A percentile compares a stretch with the other conserved stretches of the same genome.
Conservation (phyloP, 2,329 filamentous ascomycete species). For the Penicillium hordei region DNA sequence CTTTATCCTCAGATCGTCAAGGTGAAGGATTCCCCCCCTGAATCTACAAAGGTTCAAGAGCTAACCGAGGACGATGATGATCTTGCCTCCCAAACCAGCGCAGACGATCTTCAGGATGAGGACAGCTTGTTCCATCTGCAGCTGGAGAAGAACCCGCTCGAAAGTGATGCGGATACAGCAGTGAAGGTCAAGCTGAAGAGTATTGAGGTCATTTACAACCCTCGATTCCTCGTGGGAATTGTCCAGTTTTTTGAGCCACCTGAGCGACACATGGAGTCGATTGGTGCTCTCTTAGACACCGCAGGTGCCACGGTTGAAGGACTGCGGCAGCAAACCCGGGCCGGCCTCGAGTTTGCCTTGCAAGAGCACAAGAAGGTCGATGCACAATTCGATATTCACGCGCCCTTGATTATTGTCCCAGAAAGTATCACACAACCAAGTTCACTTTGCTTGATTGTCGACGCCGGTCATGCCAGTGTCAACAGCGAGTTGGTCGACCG, state of each 20-base stretch:
- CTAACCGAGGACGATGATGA: conserved; percentile 35
- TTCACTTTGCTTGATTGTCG: conserved; percentile 86
- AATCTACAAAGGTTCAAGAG: conserved; percentile 47
- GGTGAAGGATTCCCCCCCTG: conserved; percentile 78
- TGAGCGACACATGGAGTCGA: conserved; percentile 97
- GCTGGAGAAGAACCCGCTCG: conserved; percentile 91
- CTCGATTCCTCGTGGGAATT: conserved; percentile 84
- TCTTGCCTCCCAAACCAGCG: conserved; percentile 40
- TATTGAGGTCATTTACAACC: conserved; percentile 97
- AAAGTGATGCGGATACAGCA: conserved; percentile 86
- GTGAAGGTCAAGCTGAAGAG: conserved; percentile 90
- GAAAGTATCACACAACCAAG: conserved; percentile 81
- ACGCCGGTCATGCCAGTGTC: conserved; percentile 93
- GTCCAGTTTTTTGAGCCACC: conserved; percentile 95
- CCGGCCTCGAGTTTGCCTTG: conserved; percentile 91
- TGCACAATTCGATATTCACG: conserved; percentile 90
- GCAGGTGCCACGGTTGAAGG: conserved; percentile 95
- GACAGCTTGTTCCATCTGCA: conserved; percentile 91
- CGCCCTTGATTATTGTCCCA: conserved; percentile 92
- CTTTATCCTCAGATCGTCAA: conserved; percentile 93
- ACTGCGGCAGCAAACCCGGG: conserved; percentile 89
- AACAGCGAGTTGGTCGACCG: conserved; percentile 92
- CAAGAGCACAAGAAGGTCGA: conserved; percentile 99
- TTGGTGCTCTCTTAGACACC: conserved; percentile 90
- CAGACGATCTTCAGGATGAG: conserved; percentile 49